phyloP scores from a whole-genome alignment of 176 grass and related monocot species.

The Oryza australiensis region DNA sequence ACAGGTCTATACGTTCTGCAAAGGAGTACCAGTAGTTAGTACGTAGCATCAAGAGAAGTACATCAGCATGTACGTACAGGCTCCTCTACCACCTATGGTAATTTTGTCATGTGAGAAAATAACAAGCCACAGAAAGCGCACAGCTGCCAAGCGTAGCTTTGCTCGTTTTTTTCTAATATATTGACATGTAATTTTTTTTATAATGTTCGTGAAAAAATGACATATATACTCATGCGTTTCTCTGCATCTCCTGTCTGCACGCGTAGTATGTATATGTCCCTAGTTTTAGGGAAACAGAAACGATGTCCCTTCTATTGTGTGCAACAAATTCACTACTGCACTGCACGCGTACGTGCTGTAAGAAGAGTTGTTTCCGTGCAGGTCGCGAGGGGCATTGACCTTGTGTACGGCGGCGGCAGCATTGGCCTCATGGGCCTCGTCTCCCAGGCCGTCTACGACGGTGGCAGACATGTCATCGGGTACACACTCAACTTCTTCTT shows the following conservation, averaged over 20 bases:
- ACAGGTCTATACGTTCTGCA: not conserved
- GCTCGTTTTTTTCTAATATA: too few species aligned
- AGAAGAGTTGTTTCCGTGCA: constrained; percentile 17
- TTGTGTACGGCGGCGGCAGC: constrained; percentile 73
- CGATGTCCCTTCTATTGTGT: too few species aligned
- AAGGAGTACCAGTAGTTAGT: too few species aligned
- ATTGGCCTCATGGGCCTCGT: constrained; percentile 65
- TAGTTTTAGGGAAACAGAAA: not conserved
- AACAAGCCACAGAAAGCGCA: too few species aligned
- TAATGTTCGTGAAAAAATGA: too few species aligned
- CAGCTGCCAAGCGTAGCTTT: too few species aligned
- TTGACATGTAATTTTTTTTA: too few species aligned
- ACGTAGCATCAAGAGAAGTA: not conserved
- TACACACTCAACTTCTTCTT: not conserved
- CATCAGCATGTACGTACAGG: too few species aligned
- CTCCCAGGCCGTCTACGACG: constrained; percentile 55
- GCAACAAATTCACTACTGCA: not conserved
- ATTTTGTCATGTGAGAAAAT: not conserved
- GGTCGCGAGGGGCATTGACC: constrained; percentile 63
- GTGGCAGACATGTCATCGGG: constrained; percentile 64
- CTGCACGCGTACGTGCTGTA: not conserved
- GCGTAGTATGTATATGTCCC: not conserved
- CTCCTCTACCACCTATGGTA: too few species aligned
- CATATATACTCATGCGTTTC: not conserved
- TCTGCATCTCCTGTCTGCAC: not conserved